These are phyloP conservation scores for Dalbergia cultrata DNA, from an alignment of 306 rosid genomes.

Conservation along the genomic window DNA sequence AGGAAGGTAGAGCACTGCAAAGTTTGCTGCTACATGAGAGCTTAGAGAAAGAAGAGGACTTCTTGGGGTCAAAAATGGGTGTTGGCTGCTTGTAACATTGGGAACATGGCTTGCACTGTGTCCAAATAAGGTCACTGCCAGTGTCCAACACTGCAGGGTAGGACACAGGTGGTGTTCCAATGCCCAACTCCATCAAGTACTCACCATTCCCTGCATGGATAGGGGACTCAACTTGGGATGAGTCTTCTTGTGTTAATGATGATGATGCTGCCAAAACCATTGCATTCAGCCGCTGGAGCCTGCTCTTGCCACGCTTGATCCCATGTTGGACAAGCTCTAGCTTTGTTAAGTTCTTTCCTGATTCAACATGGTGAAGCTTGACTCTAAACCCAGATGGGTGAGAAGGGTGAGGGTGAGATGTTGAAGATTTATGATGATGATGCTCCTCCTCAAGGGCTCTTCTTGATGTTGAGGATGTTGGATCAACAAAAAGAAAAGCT, in stretches of 20 bases:
- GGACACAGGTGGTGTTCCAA: conserved; percentile 73
- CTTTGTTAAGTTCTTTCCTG: conserved; percentile 72
- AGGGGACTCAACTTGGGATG: conserved; percentile 54
- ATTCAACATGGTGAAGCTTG: conserved; percentile 71
- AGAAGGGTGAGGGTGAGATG: background rate
- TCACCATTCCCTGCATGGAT: conserved; percentile 76
- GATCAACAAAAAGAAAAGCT: conserved; percentile 42
- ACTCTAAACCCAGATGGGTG: conserved; percentile 55
- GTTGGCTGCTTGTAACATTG: conserved; percentile 75
- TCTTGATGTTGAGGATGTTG: conserved; percentile 62
- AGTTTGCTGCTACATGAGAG: conserved; percentile 60
- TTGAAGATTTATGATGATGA: background rate
- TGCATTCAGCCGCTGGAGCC: conserved; percentile 67
- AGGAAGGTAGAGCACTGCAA: conserved; percentile 66
- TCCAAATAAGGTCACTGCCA: conserved; percentile 93
- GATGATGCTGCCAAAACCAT: conserved; percentile 53
- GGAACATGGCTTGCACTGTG: conserved; percentile 83
- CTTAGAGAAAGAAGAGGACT: conserved; percentile 69
- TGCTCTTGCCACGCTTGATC: conserved; percentile 57
- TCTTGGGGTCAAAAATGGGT: conserved; percentile 72
- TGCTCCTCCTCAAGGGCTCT: conserved; percentile 26
- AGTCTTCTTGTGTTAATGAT: background rate
- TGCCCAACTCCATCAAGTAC: conserved; percentile 69
- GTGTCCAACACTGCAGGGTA: conserved; percentile 85
- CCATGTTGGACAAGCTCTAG: conserved; percentile 73